A percentile compares a stretch with the other conserved stretches of the same genome.
These are phyloP conservation scores for Apiospora phragmitis DNA, from an alignment of 2,329 filamentous ascomycete species.

Conservation along the genomic window DNA sequence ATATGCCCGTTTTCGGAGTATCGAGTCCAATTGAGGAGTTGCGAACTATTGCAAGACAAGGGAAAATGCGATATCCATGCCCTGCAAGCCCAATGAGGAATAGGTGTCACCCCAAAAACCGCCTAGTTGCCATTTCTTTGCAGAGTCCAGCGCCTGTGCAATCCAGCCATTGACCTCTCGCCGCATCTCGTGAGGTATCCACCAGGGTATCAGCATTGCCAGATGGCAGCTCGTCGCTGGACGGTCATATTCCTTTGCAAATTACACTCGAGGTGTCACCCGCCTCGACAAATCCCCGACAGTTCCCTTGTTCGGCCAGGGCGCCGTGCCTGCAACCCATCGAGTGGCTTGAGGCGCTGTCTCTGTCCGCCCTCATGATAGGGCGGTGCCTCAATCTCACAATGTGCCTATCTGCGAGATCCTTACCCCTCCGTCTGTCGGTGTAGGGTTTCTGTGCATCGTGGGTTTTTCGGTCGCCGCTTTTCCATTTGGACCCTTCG, in stretches of 20 bases:
- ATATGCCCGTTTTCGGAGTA: not conserved
- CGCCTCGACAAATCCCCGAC: not conserved
- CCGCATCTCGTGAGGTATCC: slow-evolving; percentile 35
- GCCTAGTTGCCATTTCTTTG: slow-evolving; percentile 28
- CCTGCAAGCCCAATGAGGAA: slow-evolving; percentile 5
- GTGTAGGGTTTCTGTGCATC: slow-evolving; percentile 30
- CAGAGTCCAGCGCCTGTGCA: slow-evolving; percentile 23
- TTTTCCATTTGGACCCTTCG: slow-evolving; percentile 35
- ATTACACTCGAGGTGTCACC: not conserved
- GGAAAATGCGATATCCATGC: not conserved
- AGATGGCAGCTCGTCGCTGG: slow-evolving; percentile 50
- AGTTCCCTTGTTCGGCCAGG: not conserved
- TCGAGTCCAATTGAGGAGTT: not conserved
- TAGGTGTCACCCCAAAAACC: slow-evolving; percentile 11
- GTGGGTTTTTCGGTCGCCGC: slow-evolving; percentile 34
- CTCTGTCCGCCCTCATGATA: not conserved
- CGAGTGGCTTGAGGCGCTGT: not conserved
- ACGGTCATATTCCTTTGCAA: slow-evolving; percentile 25
- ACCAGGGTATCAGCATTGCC: slow-evolving; percentile 41
- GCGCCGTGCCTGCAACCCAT: not conserved
- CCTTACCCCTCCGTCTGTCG: slow-evolving; percentile 29
- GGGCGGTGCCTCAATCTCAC: not conserved
- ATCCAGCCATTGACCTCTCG: slow-evolving; percentile 36
- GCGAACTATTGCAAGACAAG: not conserved
- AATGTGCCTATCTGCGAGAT: slow-evolving; percentile 19